Evolutionary conservation across 75 land plant species (phyloP).

Genomic region (Cupressus sempervirens): DNA sequence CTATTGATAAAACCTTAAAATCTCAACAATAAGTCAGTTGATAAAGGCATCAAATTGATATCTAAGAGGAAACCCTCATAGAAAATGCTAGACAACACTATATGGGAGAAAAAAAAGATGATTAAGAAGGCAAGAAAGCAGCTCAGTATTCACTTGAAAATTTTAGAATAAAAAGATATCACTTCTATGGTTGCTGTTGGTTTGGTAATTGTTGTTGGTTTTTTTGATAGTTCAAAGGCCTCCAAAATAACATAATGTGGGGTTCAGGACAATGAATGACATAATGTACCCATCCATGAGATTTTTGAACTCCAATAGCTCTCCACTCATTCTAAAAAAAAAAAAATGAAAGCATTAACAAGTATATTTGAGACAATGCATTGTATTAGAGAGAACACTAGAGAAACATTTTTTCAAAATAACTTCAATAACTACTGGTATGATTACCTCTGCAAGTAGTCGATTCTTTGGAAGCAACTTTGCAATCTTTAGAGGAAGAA

Average conservation of each 20-base stretch:
- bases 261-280: slow-evolving; percentile 50
- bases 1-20: too few relatives aligned
- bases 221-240: slow-evolving; percentile 12
- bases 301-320: slow-evolving; percentile 46
- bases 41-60: too few relatives aligned
- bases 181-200: too few relatives aligned
- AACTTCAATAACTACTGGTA: background rate
- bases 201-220: background rate
- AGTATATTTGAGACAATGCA: background rate
- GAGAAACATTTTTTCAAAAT: background rate
- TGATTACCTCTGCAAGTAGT: slow-evolving; percentile 74
- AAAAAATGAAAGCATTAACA: background rate
- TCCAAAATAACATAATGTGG: slow-evolving; percentile 43
- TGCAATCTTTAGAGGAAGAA: slow-evolving; percentile 86
- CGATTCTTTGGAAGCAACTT: slow-evolving; percentile 84
- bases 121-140: background rate
- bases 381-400: background rate
- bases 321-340: slow-evolving; percentile 40
- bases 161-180: too few relatives aligned
- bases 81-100: too few relatives aligned
- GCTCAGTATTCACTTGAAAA: too few relatives aligned
- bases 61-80: too few relatives aligned
- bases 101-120: too few relatives aligned
- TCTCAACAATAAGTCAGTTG: too few relatives aligned
- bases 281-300: slow-evolving; percentile 50